Base-by-base conservation (phyloP, 305 asterid genomes). In the Rubia tinctorum region DNA sequence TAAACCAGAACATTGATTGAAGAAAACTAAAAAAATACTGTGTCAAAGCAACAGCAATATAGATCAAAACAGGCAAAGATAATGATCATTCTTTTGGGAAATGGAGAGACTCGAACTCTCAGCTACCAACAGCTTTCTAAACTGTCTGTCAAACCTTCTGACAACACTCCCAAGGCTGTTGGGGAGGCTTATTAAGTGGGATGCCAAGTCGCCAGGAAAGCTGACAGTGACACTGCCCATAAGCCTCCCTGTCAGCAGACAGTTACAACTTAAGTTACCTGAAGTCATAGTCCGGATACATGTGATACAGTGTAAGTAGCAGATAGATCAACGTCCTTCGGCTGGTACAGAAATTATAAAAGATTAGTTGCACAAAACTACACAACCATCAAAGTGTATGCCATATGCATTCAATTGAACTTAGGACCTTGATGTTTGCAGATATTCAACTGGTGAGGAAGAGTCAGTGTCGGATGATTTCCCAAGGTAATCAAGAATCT, bases 41-140 rank as follows among this genome's bases (percentile, higher is more conserved):
- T 69, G 64, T 71, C 77, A 77, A 34, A 74, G 25, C 45, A 70
- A 76, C 43, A 82, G 71, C 20, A 69, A 76, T 42, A 69, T 23
- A 75, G 70, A 76, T 34, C 30, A 71, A 40, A 56, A 23, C 13
- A 75, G 76, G 75, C 73, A 69, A 80, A 40, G 74, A 75, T 75
- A 81, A 69, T 74, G 75, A 75, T 72, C 61, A 76, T 69, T 79
- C 83, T 74, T 80, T 78, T 77, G 99, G 98, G 99, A 95, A 84
- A 92, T 95, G 99, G 99, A 95, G 99, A 95, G 98, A 91, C 92
- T 95, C 86, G 99, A 95, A 95, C 98, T 95, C 99, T 95, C 98
- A 91, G 96, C 98, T 94, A 94, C 98, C 98, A 89, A 95, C 98
- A 95, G 99, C 88, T 76, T 83, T 83, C 82, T 73, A 80, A 88